Evolutionary conservation across 1,284 basidiomycete species (phyloP), one percentile per base, ranked within the genome.

Genomic region (Ceratobasidium sp.): DNA sequence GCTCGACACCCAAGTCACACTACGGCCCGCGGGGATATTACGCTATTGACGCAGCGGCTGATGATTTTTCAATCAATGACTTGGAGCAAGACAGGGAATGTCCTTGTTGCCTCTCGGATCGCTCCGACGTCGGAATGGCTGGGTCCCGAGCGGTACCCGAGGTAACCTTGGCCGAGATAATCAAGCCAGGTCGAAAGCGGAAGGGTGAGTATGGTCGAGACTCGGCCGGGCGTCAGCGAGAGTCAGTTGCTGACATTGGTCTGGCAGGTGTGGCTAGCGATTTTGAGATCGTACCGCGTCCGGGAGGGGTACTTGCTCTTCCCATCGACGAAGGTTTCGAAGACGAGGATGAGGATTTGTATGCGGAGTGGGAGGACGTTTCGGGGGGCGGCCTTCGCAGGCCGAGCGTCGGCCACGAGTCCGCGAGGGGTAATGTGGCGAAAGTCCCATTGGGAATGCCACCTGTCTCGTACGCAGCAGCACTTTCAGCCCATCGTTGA

Each of bases 401-500:
- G 11, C 4, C 28, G 57, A 59, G 28, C 18, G 43, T 43, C 35
- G 26, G 55, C 30, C 26, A 58, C 55, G 55, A 21, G 32, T 30
- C 59, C 18, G 59, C 43, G 44, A 23, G 26, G 18, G 54, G 26
- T 30, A 32, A 26, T 13, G 54, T 32, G 26, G 30, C 54, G 2
- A 47, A 46, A 14, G 41, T 23, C 16, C 30, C 6, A 38, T n/a
- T 58, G 26, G 26, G 26, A n/a, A 14, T 47, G 23, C 62, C 44
- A 54, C 21, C 63, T 18, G 35, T 35, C 63, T 67, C 63, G 41
- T 67, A 67, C 44, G 63, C 63, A 13, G 63, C 63, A 21, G 63
- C 63, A 14, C 63, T 67, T 41, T 63, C 59, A 44, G 41, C 59
- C 26, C 63, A 50, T 54, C 63, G 35, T n/a, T 67, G 50, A 67